Evolutionary conservation across 352 stramenopile species (phyloP).

Genomic region (Pythium dissimile): DNA sequence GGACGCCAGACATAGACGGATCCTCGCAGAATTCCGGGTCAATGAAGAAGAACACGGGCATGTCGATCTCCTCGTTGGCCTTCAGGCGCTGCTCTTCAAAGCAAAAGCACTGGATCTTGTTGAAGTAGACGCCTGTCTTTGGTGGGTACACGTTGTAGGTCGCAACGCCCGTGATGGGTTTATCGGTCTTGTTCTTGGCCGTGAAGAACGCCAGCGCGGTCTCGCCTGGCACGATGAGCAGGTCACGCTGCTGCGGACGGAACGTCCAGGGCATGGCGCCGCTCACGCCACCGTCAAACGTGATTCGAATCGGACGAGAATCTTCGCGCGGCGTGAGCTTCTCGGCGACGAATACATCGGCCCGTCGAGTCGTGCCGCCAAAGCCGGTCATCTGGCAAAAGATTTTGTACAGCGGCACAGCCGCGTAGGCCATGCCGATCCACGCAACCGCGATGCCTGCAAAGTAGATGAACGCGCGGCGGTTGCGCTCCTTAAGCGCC

Average conservation of each 20-base stretch:
- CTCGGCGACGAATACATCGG: slow-evolving; percentile 68
- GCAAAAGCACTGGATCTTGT: slow-evolving; percentile 99
- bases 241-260: slow-evolving; percentile 92
- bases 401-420: slow-evolving; percentile 98
- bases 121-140: slow-evolving; percentile 97
- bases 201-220: slow-evolving; percentile 99
- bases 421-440: slow-evolving; percentile 94
- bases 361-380: slow-evolving; percentile 91
- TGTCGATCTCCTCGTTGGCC: slow-evolving; percentile 97
- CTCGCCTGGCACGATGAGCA: slow-evolving; percentile 94
- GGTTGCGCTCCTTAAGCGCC: slow-evolving; percentile 85
- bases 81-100: slow-evolving; percentile 99
- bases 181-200: slow-evolving; percentile 96
- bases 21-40: slow-evolving; percentile 98
- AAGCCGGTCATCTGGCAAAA: slow-evolving; percentile 99
- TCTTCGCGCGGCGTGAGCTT: slow-evolving; percentile 91
- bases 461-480: slow-evolving; percentile 92
- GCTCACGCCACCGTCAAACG: slow-evolving; percentile 95
- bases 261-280: slow-evolving; percentile 97
- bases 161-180: slow-evolving; percentile 98
- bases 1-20: slow-evolving; percentile 93
- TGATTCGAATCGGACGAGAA: slow-evolving; percentile 92
- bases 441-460: slow-evolving; percentile 91
- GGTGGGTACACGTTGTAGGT: slow-evolving; percentile 99
- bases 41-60: slow-evolving; percentile 99